Evolutionary conservation across 1,284 basidiomycete genomes (phyloP).

Genomic region (Termitomyces sp.): DNA sequence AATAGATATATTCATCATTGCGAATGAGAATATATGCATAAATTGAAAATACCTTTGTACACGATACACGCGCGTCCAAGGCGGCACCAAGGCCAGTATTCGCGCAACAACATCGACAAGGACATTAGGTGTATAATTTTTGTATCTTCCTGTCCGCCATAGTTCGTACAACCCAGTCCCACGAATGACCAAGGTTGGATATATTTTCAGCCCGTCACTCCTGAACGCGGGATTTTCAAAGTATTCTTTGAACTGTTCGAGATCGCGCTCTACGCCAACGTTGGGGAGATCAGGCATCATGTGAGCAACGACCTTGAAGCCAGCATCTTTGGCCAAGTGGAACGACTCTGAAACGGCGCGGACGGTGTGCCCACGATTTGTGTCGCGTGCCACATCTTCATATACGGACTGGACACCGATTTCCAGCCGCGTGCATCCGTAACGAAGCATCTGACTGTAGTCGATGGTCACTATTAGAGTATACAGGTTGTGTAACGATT

Average conservation of each 20-base stretch:
- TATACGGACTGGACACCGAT: conserved; percentile 99
- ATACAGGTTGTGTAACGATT: background rate
- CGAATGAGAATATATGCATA: background rate
- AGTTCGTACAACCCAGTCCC: conserved; percentile 97
- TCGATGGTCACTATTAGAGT: conserved; percentile 1
- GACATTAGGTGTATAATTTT: conserved; percentile 98
- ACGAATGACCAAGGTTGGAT: conserved; percentile 96
- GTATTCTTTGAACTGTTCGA: conserved; percentile 98
- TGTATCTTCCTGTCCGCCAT: conserved; percentile 95
- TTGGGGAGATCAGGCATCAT: conserved; percentile 99
- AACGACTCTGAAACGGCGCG: conserved; percentile 97
- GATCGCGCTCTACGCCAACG: conserved; percentile 93
- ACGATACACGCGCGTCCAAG: conserved; percentile 98
- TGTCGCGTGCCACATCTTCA: conserved; percentile 98
- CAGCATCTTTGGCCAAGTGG: conserved; percentile 97
- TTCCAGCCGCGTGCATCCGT: conserved; percentile 96
- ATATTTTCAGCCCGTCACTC: conserved; percentile 97
- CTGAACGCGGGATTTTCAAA: conserved; percentile 99
- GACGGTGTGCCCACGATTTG: conserved; percentile 97
- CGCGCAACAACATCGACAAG: conserved; percentile 96
- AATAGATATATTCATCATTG: background rate
- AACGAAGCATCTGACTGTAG: conserved; percentile 92
- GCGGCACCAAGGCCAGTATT: conserved; percentile 94
- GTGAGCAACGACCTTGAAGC: conserved; percentile 98
- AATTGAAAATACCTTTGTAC: conserved; percentile 72